These are phyloP conservation scores for Carex pumila DNA, from an alignment of 176 grass and related monocot genomes.

Conservation along the genomic window DNA sequence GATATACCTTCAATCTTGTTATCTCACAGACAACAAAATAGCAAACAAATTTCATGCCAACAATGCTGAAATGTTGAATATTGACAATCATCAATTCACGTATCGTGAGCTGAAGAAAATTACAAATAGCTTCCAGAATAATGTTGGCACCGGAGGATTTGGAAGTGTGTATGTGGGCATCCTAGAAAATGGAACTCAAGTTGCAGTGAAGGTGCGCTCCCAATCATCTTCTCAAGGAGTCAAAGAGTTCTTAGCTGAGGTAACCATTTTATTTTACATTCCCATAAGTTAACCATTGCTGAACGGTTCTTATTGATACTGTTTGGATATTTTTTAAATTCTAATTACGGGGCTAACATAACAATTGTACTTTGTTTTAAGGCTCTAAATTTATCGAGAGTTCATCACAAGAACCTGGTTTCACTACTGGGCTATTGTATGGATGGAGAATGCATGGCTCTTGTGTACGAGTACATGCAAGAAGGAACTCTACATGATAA, in stretches of 20 bases:
- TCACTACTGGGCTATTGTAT: slow-evolving; percentile 48
- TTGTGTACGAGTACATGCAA: slow-evolving; percentile 49
- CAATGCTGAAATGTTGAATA: slow-evolving; percentile 2
- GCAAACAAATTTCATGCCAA: neutral
- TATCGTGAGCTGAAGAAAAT: slow-evolving; percentile 34
- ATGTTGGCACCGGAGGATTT: slow-evolving; percentile 47
- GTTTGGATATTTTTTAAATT: too few species aligned
- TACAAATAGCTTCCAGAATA: slow-evolving; percentile 33
- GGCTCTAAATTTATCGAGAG: slow-evolving; percentile 30
- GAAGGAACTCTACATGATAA: slow-evolving; percentile 36
- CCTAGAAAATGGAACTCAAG: slow-evolving; percentile 44
- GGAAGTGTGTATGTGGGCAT: slow-evolving; percentile 39
- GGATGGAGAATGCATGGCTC: slow-evolving; percentile 29
- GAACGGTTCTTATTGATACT: neutral
- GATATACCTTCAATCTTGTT: neutral
- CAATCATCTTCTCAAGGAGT: slow-evolving; percentile 39
- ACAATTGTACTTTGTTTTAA: neutral
- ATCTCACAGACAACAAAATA: neutral
- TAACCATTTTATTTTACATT: neutral
- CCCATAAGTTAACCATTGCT: neutral
- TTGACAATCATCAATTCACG: slow-evolving; percentile 40
- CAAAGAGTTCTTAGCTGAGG: slow-evolving; percentile 59
- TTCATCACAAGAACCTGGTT: slow-evolving; percentile 54
- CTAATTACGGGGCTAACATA: too few species aligned
- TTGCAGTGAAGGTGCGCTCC: slow-evolving; percentile 46